A percentile compares a stretch with the other conserved stretches of the same genome.
phyloP scores from a whole-genome alignment of 345 rosid species.

The Carallia brachiata region DNA sequence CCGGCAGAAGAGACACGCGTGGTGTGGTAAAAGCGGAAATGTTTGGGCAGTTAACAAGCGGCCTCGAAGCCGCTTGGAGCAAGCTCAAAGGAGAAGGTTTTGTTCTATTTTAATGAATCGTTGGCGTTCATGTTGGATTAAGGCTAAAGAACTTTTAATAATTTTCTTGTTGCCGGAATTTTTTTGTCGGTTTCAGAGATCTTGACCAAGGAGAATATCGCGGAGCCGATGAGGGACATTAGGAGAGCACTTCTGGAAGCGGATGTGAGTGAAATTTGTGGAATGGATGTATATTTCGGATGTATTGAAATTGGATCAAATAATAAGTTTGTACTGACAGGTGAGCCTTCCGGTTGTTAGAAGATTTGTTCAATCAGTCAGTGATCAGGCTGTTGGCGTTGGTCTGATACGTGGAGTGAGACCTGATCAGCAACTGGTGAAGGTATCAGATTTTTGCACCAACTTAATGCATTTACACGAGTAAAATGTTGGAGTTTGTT shows the following conservation, averaged over 20 bases:
- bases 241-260: conserved; percentile 98
- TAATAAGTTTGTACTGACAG: conserved; percentile 37
- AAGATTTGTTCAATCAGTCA: conserved; percentile 86
- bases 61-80: conserved; percentile 98
- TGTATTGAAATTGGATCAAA: neutral
- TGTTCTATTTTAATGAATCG: conserved; percentile 3
- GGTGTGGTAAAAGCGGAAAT: conserved; percentile 76
- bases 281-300: conserved; percentile 1
- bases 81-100: conserved; percentile 97
- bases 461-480: neutral
- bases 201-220: conserved; percentile 88
- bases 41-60: conserved; percentile 88
- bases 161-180: neutral
- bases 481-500: neutral
- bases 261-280: conserved; percentile 64
- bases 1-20: conserved; percentile 40
- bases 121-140: too few species aligned
- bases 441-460: conserved; percentile 46
- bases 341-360: conserved; percentile 97
- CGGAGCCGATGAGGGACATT: conserved; percentile 96
- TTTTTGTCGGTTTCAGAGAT: conserved; percentile 51
- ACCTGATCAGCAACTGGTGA: conserved; percentile 96
- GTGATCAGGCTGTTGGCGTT: conserved; percentile 87
- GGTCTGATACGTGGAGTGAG: conserved; percentile 84
- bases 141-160: too few species aligned